These are phyloP conservation scores for Fomitopsis palustris DNA, from an alignment of 1,284 basidiomycete species.

Conservation along the genomic window DNA sequence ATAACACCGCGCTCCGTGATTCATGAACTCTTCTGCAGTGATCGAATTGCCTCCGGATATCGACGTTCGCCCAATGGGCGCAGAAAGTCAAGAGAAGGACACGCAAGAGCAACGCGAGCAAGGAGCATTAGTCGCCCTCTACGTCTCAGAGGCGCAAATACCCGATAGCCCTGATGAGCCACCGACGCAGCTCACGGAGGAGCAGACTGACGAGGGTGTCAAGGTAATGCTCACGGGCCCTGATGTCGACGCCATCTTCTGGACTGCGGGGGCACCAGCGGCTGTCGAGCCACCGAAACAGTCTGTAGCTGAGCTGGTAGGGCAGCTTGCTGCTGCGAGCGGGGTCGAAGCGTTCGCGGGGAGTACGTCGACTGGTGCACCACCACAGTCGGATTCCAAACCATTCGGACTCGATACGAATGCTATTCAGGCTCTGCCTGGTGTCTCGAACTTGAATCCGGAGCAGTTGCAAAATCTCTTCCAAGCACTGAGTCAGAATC, in stretches of 20 bases:
- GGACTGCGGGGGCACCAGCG: conserved; percentile 43
- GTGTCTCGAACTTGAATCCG: conserved; percentile 41
- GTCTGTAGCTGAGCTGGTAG: conserved; percentile 66
- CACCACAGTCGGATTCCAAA: conserved; percentile 7
- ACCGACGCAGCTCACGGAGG: conserved; percentile 53
- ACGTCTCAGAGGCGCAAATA: conserved; percentile 63
- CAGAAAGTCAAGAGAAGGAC: conserved; percentile 59
- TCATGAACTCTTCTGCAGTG: conserved; percentile 36
- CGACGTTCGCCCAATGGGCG: conserved; percentile 52
- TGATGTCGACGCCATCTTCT: conserved; percentile 63
- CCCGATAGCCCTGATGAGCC: conserved; percentile 76
- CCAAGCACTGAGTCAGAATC: conserved; percentile 31
- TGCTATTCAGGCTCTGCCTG: conserved; percentile 15
- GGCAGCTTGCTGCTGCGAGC: conserved; percentile 53
- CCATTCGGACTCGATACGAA: conserved; percentile 16
- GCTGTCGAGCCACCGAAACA: conserved; percentile 32
- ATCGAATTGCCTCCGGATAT: conserved; percentile 59
- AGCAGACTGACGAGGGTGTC: conserved; percentile 61
- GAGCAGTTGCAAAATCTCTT: conserved; percentile 65
- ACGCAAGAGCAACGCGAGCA: conserved; percentile 73
- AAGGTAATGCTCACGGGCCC: conserved; percentile 65
- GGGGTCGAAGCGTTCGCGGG: conserved; percentile 17
- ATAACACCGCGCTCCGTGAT: conserved; percentile 10
- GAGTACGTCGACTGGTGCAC: conserved; percentile 3
- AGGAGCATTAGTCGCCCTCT: conserved; percentile 70